These are phyloP conservation scores for Monosporascus ibericus DNA, from an alignment of 2,329 filamentous ascomycete genomes.

Conservation along the genomic window DNA sequence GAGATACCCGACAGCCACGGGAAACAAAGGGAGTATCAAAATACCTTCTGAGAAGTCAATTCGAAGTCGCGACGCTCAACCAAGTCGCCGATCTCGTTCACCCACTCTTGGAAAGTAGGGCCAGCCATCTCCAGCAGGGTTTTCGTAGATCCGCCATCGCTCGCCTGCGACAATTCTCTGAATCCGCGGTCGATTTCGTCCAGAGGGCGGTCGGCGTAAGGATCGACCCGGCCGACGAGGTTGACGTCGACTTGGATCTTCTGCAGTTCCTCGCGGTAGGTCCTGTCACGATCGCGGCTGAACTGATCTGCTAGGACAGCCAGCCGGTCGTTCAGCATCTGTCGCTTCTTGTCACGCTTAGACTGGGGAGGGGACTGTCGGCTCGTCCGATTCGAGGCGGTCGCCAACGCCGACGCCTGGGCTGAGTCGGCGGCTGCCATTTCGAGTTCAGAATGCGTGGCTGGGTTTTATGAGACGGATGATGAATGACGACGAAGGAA, in stretches of 20 bases:
- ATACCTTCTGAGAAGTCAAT: constrained; percentile 74
- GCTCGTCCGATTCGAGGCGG: constrained; percentile 8
- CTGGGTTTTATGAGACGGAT: too few relatives aligned
- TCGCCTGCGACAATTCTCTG: constrained; percentile 28
- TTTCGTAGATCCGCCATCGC: constrained; percentile 37
- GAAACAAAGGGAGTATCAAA: constrained; percentile 1
- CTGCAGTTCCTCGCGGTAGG: constrained; percentile 84
- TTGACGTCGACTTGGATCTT: constrained; percentile 62
- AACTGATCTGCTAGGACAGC: constrained; percentile 71
- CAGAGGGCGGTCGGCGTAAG: constrained; percentile 53
- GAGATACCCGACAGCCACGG: neutral
- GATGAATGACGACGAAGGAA: too few relatives aligned
- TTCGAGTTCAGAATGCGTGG: neutral
- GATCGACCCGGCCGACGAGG: constrained; percentile 58
- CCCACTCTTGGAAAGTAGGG: constrained; percentile 77
- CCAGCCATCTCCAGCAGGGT: constrained; percentile 70
- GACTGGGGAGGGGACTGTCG: constrained; percentile 13
- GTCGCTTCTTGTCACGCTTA: constrained; percentile 73
- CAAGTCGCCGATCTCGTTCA: constrained; percentile 79
- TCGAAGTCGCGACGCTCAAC: constrained; percentile 84
- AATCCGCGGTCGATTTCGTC: constrained; percentile 40
- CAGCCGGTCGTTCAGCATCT: constrained; percentile 74
- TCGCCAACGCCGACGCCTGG: constrained; percentile 13
- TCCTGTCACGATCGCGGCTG: constrained; percentile 70
- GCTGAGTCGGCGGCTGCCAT: constrained; percentile 14